Evolutionary conservation across 2,329 filamentous ascomycete species (phyloP).

Genomic region (Blumeriella jaapii): DNA sequence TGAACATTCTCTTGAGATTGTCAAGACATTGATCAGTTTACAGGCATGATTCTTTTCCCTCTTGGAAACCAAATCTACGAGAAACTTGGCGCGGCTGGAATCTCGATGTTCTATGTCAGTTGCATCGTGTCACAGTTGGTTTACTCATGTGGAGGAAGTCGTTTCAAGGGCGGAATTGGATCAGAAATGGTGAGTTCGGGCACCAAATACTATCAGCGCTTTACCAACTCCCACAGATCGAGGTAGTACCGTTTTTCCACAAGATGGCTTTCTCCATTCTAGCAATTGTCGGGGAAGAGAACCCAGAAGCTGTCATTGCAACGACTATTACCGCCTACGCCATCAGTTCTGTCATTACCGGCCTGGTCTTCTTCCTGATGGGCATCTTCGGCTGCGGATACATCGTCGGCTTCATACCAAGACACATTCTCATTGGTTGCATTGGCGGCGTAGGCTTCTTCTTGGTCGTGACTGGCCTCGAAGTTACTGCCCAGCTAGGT

Average conservation of each 20-base stretch:
- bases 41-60: slow-evolving; percentile 88
- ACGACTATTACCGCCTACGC: slow-evolving; percentile 91
- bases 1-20: too few relatives aligned
- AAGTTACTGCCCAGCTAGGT: slow-evolving; percentile 81
- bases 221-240: slow-evolving; percentile 48
- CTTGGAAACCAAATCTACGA: slow-evolving; percentile 79
- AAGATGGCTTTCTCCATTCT: slow-evolving; percentile 93
- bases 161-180: slow-evolving; percentile 82
- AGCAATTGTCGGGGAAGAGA: slow-evolving; percentile 61
- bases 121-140: slow-evolving; percentile 88
- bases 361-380: slow-evolving; percentile 83
- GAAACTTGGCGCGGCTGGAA: slow-evolving; percentile 79
- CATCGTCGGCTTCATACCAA: slow-evolving; percentile 90
- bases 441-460: slow-evolving; percentile 98
- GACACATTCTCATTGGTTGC: slow-evolving; percentile 92
- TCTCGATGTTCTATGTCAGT: slow-evolving; percentile 98
- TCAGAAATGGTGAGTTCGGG: slow-evolving; percentile 67
- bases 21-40: slow-evolving; percentile 4
- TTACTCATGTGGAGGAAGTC: slow-evolving; percentile 73
- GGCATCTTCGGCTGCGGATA: slow-evolving; percentile 80
- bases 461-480: slow-evolving; percentile 78
- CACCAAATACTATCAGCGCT: background rate
- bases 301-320: slow-evolving; percentile 77
- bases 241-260: slow-evolving; percentile 97
- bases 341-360: slow-evolving; percentile 81